A percentile compares a stretch with the other conserved stretches of the same genome.
Conservation (phyloP, 2,329 filamentous ascomycete species). For the Corynespora cassiicola region DNA sequence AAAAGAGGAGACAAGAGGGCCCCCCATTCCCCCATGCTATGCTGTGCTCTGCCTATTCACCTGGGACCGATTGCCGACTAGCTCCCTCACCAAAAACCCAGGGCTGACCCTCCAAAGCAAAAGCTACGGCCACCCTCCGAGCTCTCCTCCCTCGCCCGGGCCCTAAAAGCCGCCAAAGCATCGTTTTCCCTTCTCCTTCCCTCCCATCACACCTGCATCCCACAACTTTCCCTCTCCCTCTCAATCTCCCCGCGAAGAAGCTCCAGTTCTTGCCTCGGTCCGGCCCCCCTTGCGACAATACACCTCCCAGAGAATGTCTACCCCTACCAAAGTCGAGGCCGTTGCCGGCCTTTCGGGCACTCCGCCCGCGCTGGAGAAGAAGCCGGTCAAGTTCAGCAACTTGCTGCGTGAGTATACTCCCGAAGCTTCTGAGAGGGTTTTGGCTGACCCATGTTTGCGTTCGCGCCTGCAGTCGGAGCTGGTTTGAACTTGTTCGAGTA, state of each 20-base stretch:
- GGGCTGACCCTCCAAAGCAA: too few relatives aligned
- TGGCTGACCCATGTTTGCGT: slow-evolving; percentile 36
- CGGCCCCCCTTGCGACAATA: slow-evolving; percentile 72
- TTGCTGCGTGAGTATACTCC: slow-evolving; percentile 70
- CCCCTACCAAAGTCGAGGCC: slow-evolving; percentile 48
- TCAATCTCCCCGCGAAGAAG: slow-evolving; percentile 85
- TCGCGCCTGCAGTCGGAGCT: slow-evolving; percentile 69
- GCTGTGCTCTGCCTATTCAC: too few relatives aligned
- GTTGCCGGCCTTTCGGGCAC: slow-evolving; percentile 55
- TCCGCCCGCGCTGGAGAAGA: slow-evolving; percentile 83
- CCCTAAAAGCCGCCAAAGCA: slow-evolving; percentile 24
- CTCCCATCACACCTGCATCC: slow-evolving; percentile 15
- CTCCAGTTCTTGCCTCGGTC: slow-evolving; percentile 96
- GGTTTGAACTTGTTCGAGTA: slow-evolving; percentile 95
- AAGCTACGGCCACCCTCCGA: slow-evolving; percentile 24
- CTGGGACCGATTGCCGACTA: background rate
- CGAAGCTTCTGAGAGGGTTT: background rate
- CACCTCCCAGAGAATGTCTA: slow-evolving; percentile 58
- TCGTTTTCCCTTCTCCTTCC: slow-evolving; percentile 17
- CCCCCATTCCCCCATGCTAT: slow-evolving; percentile 16
- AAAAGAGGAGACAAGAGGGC: too few relatives aligned
- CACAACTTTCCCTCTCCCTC: slow-evolving; percentile 15
- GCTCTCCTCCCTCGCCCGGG: slow-evolving; percentile 11
- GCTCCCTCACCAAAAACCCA: slow-evolving; percentile 1
- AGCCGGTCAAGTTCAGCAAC: slow-evolving; percentile 99